phyloP scores from a whole-genome alignment of 371 early-diverging fungal genomes.

The Fennellomyces sp. region DNA sequence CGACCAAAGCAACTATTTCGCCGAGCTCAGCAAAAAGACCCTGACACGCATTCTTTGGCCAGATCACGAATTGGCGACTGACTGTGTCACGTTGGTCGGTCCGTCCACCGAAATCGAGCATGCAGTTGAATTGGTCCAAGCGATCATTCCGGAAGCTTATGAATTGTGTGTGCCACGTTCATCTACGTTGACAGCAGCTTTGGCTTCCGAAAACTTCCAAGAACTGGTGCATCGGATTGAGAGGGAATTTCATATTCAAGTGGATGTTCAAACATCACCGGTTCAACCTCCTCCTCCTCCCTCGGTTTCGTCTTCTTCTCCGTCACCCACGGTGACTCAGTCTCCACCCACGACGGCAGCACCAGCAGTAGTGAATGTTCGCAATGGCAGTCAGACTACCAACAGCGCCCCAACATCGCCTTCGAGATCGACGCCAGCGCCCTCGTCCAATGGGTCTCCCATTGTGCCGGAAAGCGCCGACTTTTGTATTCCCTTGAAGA shows the following conservation, averaged over 20 bases:
- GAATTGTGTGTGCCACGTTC: conserved; percentile 38
- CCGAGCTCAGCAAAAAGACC: conserved; percentile 54
- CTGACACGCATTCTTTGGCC: conserved; percentile 59
- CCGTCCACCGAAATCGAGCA: conserved; percentile 44
- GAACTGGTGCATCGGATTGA: conserved; percentile 15
- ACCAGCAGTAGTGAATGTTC: conserved; percentile 16
- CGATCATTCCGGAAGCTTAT: conserved; percentile 43
- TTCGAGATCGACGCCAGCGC: conserved; percentile 14
- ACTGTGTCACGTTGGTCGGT: conserved; percentile 38
- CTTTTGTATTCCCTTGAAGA: conserved; percentile 20
- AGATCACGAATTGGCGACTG: conserved; percentile 44
- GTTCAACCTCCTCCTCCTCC: conserved; percentile 9
- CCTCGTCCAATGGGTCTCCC: conserved; percentile 9
- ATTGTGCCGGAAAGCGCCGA: conserved; percentile 4
- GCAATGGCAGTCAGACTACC: not conserved
- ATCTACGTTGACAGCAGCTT: conserved; percentile 19
- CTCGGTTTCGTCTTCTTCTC: conserved; percentile 15
- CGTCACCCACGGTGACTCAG: conserved; percentile 3
- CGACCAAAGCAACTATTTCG: conserved; percentile 35
- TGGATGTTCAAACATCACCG: conserved; percentile 15
- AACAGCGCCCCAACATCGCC: conserved; percentile 13
- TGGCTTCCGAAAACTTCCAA: conserved; percentile 16
- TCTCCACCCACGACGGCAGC: conserved; percentile 10
- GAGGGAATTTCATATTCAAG: conserved; percentile 19
- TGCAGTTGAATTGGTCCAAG: conserved; percentile 37